Conservation (phyloP, 768 basidiomycete genomes). For the Boletus barrowsii region DNA sequence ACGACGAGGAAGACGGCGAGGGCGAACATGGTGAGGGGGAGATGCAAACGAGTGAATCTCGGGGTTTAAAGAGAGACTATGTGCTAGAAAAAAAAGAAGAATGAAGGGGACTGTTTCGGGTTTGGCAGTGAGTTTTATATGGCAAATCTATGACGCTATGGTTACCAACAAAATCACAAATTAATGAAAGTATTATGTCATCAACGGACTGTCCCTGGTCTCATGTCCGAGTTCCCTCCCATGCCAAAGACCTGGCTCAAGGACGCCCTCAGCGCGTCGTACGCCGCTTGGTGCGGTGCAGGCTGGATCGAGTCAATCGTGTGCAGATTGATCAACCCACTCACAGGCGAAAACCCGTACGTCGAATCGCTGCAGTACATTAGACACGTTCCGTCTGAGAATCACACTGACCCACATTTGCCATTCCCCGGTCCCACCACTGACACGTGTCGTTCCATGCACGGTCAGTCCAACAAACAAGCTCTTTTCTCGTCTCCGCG, state of each 20-base stretch:
- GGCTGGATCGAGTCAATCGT: slow-evolving; percentile 75
- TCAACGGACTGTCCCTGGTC: slow-evolving; percentile 12
- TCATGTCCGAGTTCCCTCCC: slow-evolving; percentile 7
- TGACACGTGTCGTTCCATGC: slow-evolving; percentile 59
- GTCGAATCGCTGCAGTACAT: slow-evolving; percentile 53
- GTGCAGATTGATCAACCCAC: slow-evolving; percentile 64
- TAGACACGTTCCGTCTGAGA: not conserved
- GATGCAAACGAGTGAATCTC: slow-evolving; percentile 8
- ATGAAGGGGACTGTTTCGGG: not conserved
- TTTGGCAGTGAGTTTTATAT: not conserved
- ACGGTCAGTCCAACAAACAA: slow-evolving; percentile 55
- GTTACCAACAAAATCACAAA: slow-evolving; percentile 1
- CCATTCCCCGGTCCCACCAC: slow-evolving; percentile 64
- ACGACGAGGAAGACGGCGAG: slow-evolving; percentile 44
- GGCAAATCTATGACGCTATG: not conserved
- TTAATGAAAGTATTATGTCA: not conserved
- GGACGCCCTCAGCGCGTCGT: slow-evolving; percentile 51
- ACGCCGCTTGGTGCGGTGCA: slow-evolving; percentile 68
- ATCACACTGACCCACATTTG: slow-evolving; percentile 50
- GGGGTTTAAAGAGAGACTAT: slow-evolving; percentile 15
- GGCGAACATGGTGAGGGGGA: slow-evolving; percentile 35
- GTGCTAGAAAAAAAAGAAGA: not conserved
- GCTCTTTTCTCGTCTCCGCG: slow-evolving; percentile 49
- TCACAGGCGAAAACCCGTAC: slow-evolving; percentile 67
- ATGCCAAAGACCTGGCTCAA: slow-evolving; percentile 27